Base-by-base conservation (phyloP, 2,329 filamentous ascomycete species). In the Alternaria conjuncta region DNA sequence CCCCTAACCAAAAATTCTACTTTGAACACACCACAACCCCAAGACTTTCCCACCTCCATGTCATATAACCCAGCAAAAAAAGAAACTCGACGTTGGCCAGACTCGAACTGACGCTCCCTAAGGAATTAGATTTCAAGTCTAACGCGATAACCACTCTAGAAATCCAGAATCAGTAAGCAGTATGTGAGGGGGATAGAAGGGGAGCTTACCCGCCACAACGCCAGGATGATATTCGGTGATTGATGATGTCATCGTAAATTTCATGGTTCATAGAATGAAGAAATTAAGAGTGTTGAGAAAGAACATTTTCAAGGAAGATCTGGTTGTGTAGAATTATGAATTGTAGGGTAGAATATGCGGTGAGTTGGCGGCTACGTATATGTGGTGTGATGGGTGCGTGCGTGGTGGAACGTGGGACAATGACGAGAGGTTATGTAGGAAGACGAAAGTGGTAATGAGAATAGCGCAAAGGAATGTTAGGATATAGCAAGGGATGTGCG, bases 81-180 rank as follows among this genome's bases (percentile, higher is more conserved):
- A 65, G 64, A 68, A 65, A 15, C 56, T 28, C 75, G 75, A 76
- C 74, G 70, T 75, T 67, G 70, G 70, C 73, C 71, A 71, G 76
- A 75, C 66, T 78, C 72, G 76, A 77, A 78, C 74, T 71, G 71
- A 70, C 74, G 75, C 68, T 76, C 76, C 76, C 74, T 47, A 77
- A 56, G 76, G 75, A 76, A 78, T 71, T 75, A 78, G 76, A 77
- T 77, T 77, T 76, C 76, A 77, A 77, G 75, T 77, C 76, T 78
- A 75, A 71, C 76, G 75, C 75, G 71, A 71, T 78, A 76, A 78
- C 75, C 75, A 75, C 74, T 77, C 75, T 41, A 5, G n/a, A 5
- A 36, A n/a, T 0, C 9, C n/a, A 18, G n/a, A 41, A 41, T 41
- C 18, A 41, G 36, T 18, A 41, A 41, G 36, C 8, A 11, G 1